Evolutionary conservation across 345 rosid species (phyloP), one percentile per base, ranked within the genome.

Genomic region (Mallotus nudiflorus): DNA sequence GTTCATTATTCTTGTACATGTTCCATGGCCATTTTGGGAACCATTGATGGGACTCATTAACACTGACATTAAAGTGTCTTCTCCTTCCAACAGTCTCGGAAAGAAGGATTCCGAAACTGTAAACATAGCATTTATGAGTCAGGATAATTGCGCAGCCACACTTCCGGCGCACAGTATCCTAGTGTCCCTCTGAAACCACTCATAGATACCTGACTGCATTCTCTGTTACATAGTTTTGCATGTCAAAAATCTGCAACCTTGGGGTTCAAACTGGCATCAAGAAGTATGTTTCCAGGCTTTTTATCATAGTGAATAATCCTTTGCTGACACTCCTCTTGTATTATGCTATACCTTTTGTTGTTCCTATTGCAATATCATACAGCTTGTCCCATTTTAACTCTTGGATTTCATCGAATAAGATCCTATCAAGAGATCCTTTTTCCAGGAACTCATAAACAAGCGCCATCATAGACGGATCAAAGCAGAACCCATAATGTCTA

Each of bases 401-500:
- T 22, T 28, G 33, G 3, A 0, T 61, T 60, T 61, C 67, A 11
- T 61, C 49, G n/a, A 73, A 73, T n/a, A 82, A 31, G 9, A 52
- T 6, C 5, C 15, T 70, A 27, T 79, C 77, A 0, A 79, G 79
- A 3, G 79, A 75, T 6, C 85, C 87, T 44, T 84, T 82, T 22
- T 24, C 63, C 81, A 82, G 78, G 75, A 31, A 85, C 75, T 85
- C 86, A 0, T 63, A 81, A 54, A 85, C 79, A 1, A 81, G 73
- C 6, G 83, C 79, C 42, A 69, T 67, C 37, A 67, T 65, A 1
- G 67, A 42, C 5, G 54, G 12, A 4, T 83, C 79, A 0, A 75
- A 81, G 72, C 82, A 77, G 52, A 81, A 83, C 3, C 85, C 89
- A 0, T 63, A 62, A 3, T 75, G 82, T 52, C 74, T 68, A 25